A percentile compares a stretch with the other conserved stretches of the same genome.
These are phyloP conservation scores for Brassica juncea DNA, from an alignment of 345 rosid species.

Conservation along the genomic window DNA sequence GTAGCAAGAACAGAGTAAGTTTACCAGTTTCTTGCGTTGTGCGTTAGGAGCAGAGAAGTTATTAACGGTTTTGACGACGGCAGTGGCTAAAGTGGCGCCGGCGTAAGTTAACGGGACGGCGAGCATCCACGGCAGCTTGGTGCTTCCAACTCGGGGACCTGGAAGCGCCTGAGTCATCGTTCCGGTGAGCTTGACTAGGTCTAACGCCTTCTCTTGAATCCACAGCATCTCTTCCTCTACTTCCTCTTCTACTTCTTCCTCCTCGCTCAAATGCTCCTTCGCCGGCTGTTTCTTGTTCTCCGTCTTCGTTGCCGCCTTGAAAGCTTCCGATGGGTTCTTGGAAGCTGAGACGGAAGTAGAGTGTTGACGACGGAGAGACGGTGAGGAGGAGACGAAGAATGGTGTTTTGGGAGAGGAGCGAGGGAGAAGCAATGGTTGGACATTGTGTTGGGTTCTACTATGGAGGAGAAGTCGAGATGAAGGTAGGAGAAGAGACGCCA, in stretches of 20 bases:
- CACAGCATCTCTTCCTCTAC: constrained; percentile 89
- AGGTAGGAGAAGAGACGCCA: background rate
- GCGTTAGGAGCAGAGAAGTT: constrained; percentile 72
- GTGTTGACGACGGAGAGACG: background rate
- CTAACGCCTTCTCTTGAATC: constrained; percentile 93
- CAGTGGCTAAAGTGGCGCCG: constrained; percentile 69
- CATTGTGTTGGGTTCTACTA: background rate
- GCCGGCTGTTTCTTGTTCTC: constrained; percentile 31
- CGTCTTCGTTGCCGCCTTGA: background rate
- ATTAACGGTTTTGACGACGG: constrained; percentile 74
- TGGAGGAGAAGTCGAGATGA: background rate
- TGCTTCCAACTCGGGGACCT: constrained; percentile 87
- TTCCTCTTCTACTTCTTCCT: constrained; percentile 58
- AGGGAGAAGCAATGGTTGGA: background rate
- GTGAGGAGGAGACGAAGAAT: background rate
- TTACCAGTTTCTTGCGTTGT: constrained; percentile 72
- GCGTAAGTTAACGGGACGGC: constrained; percentile 83
- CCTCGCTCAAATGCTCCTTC: constrained; percentile 22
- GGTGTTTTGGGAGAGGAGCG: background rate
- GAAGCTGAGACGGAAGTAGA: background rate
- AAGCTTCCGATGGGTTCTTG: constrained; percentile 24
- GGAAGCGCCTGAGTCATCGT: constrained; percentile 91
- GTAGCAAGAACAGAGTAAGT: background rate
- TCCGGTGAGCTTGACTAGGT: constrained; percentile 90
- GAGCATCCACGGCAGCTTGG: constrained; percentile 92